Evolutionary conservation across 441 rosid genomes (phyloP), one percentile per base, ranked within the genome.

Genomic region (Sinapis alba): DNA sequence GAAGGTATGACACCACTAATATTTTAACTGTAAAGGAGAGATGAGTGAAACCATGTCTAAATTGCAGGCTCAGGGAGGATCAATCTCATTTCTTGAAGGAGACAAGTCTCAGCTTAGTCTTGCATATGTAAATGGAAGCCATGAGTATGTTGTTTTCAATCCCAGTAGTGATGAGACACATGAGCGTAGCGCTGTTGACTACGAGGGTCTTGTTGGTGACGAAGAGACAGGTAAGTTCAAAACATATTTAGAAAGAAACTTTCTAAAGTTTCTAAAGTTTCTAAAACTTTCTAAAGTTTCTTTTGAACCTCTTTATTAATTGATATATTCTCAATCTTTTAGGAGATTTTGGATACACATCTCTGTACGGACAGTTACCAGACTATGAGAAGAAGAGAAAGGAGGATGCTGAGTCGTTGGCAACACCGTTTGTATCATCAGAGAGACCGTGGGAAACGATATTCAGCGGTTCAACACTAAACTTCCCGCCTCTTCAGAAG

Each of bases 361-460:
- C 99, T 4, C 65, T 96, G 58, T 90, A 94, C n/a, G 98, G 98
- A 3, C 84, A 94, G 76, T 84, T 96, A 27, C 86, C 90, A 0
- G 87, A 84, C 66, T 81, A 81, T 41, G 85, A 85, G 32, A 72
- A 18, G 56, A 84, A 86, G 83, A 84, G 83, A 75, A 76, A 38
- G 7, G 53, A 85, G 28, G 74, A 81, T 83, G 81, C 65, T 36
- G 83, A 84, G 18, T 78, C 67, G 4, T 38, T 63, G 6, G 82
- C n/a, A 3, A 77, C 77, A 72, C 80, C 68, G 18, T 62, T 69
- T 19, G 30, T 50, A 47, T 81, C 88, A 3, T 83, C 96, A 0
- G 98, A 83, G 78, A 96, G 89, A 81, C 87, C 91, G 1, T 94
- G 98, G 98, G 92, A 92, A 70, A 86, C 89, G 7, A 85, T 96